Conservation (phyloP, 2,329 filamentous ascomycete genomes). For the Aureobasidium namibiae region DNA sequence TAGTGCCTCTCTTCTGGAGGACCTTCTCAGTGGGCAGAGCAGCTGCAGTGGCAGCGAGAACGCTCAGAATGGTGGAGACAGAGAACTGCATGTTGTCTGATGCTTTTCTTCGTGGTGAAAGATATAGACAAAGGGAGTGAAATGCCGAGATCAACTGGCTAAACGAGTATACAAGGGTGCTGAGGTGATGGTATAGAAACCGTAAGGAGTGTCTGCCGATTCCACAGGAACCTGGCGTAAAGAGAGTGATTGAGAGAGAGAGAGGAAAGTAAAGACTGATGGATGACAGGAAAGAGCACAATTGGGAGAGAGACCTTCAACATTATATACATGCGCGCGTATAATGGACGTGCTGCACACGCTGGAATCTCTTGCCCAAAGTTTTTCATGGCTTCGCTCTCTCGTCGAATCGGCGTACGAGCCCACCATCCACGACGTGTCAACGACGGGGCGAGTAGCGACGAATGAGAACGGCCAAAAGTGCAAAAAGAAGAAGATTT, state of each 20-base stretch:
- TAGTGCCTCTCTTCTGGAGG: slow-evolving; percentile 10
- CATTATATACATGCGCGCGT: not conserved
- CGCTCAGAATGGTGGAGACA: slow-evolving; percentile 14
- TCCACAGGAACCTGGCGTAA: slow-evolving; percentile 12
- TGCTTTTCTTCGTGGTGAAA: not conserved
- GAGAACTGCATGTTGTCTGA: slow-evolving; percentile 16
- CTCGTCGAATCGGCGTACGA: slow-evolving; percentile 9
- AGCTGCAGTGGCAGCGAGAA: slow-evolving; percentile 17
- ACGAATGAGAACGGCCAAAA: slow-evolving; percentile 6
- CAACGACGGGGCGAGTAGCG: slow-evolving; percentile 2
- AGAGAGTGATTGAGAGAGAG: slow-evolving; percentile 2
- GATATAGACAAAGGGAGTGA: slow-evolving; percentile 4
- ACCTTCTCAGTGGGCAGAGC: slow-evolving; percentile 15
- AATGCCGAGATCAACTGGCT: slow-evolving; percentile 11
- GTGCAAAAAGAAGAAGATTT: slow-evolving; percentile 1
- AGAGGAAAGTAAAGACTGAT: slow-evolving; percentile 10
- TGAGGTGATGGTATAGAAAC: not conserved
- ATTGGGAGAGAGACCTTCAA: not conserved
- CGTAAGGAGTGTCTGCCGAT: slow-evolving; percentile 11
- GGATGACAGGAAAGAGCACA: not conserved
- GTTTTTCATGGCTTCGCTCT: not conserved
- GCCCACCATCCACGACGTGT: not conserved
- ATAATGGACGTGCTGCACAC: not conserved
- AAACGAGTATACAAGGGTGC: slow-evolving; percentile 7
- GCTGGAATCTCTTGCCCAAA: slow-evolving; percentile 1